A percentile compares a stretch with the other conserved stretches of the same genome.
Conservation (phyloP, 1,284 basidiomycete species). For the Cronartium ribicola region DNA sequence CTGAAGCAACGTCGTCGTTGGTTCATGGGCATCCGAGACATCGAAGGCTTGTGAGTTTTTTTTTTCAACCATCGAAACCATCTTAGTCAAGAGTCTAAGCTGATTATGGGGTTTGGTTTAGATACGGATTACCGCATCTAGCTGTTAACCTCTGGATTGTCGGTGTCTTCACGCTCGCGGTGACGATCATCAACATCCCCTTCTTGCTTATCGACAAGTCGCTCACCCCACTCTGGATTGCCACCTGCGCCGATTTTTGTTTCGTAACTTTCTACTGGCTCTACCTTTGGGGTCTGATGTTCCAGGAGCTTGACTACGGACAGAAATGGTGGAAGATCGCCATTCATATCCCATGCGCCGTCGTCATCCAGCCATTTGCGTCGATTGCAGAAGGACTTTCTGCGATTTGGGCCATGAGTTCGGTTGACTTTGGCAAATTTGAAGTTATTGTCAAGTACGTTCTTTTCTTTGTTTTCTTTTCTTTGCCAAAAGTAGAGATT, state of each 20-base stretch:
- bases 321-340: slow-evolving; percentile 44
- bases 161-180: slow-evolving; percentile 53
- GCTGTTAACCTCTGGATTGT: slow-evolving; percentile 54
- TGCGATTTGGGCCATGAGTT: slow-evolving; percentile 53
- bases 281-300: slow-evolving; percentile 45
- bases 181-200: slow-evolving; percentile 53
- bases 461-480: background rate
- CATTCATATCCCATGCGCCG: slow-evolving; percentile 44
- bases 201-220: slow-evolving; percentile 47
- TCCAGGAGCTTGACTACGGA: slow-evolving; percentile 47
- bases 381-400: slow-evolving; percentile 52
- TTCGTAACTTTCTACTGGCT: slow-evolving; percentile 53
- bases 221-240: slow-evolving; percentile 52
- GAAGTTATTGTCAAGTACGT: slow-evolving; percentile 44
- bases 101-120: slow-evolving; percentile 47
- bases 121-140: slow-evolving; percentile 53
- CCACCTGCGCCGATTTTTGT: slow-evolving; percentile 53
- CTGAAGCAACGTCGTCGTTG: slow-evolving; percentile 54
- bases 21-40: slow-evolving; percentile 53
- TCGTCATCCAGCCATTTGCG: slow-evolving; percentile 53
- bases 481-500: background rate
- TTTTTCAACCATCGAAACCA: too few species aligned
- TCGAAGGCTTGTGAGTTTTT: slow-evolving; percentile 43
- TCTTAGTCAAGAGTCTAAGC: too few species aligned
- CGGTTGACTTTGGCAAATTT: slow-evolving; percentile 47